Evolutionary conservation across 306 rosid genomes (phyloP).

Genomic region (Geum urbanum): DNA sequence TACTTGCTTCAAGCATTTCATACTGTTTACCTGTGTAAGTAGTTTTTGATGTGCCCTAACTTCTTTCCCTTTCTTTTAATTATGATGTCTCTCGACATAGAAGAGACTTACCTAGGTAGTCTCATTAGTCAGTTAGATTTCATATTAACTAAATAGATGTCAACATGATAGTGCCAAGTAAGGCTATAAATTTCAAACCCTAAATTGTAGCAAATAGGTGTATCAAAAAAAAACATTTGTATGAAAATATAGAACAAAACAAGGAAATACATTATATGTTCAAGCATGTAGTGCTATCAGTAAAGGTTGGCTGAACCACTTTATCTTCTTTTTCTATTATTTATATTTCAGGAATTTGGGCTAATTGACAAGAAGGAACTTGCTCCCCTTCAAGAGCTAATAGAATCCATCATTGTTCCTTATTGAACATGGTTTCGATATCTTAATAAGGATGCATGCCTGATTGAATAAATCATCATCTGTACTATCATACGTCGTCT

Average conservation of each 20-base stretch:
- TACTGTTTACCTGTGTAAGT: slow-evolving; percentile 95
- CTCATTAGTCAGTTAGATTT: background rate
- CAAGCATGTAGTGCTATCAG: background rate
- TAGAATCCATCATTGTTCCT: slow-evolving; percentile 83
- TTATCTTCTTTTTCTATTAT: background rate
- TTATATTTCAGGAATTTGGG: slow-evolving; percentile 73
- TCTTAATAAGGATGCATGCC: slow-evolving; percentile 28
- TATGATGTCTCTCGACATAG: background rate
- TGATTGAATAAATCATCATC: slow-evolving; percentile 30
- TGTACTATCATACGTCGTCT: slow-evolving; percentile 12
- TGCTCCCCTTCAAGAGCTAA: slow-evolving; percentile 99
- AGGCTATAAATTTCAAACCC: background rate
- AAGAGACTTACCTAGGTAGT: background rate
- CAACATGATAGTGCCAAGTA: background rate
- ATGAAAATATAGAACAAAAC: background rate
- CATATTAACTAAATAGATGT: background rate
- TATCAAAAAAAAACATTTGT: background rate
- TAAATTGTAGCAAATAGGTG: background rate
- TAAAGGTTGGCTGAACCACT: background rate
- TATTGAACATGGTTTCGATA: slow-evolving; percentile 47
- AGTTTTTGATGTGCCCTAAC: background rate
- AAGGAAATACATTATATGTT: background rate
- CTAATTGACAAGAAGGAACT: slow-evolving; percentile 96
- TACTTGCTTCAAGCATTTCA: slow-evolving; percentile 99
- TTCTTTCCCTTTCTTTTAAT: background rate